A percentile compares a stretch with the other conserved stretches of the same genome.
These are phyloP conservation scores for Drechslerella coelobrocha DNA, from an alignment of 2,329 filamentous ascomycete species.

Conservation along the genomic window DNA sequence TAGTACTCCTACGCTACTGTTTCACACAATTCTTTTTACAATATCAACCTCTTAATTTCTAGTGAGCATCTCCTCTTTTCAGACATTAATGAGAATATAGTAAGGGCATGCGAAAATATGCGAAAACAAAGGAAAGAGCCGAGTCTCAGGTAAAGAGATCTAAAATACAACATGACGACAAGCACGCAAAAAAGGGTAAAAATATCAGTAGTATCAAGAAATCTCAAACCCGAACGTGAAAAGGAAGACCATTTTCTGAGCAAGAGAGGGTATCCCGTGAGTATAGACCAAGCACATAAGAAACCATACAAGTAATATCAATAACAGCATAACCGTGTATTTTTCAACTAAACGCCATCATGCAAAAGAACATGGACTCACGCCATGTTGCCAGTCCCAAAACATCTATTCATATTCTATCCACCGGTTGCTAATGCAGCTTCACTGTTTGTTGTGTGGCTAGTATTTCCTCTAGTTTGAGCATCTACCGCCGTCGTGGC, in stretches of 20 bases:
- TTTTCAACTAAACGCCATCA: slow-evolving; percentile 32
- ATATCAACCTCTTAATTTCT: no score
- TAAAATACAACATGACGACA: no score
- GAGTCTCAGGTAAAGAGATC: no score
- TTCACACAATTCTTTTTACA: no score
- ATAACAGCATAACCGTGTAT: slow-evolving; percentile 5
- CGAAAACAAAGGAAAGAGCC: no score
- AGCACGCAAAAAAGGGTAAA: neutral
- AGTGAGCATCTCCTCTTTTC: no score
- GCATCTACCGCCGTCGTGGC: slow-evolving; percentile 23
- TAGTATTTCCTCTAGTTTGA: slow-evolving; percentile 23
- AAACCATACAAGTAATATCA: slow-evolving; percentile 2
- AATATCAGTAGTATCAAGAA: slow-evolving; percentile 1
- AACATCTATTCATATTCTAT: slow-evolving; percentile 14
- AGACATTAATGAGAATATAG: no score
- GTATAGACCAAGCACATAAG: slow-evolving; percentile 9
- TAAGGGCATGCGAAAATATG: slow-evolving; percentile 5
- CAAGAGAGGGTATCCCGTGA: slow-evolving; percentile 36
- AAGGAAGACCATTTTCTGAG: neutral
- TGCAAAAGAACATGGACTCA: slow-evolving; percentile 11
- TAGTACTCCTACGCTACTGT: no score
- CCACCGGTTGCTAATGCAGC: slow-evolving; percentile 32
- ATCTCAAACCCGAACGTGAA: no score
- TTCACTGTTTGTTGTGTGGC: slow-evolving; percentile 33
- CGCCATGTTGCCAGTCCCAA: no score